Evolutionary conservation across 345 rosid species (phyloP), one percentile per base, ranked within the genome.

Genomic region (Eucalyptus sp.): DNA sequence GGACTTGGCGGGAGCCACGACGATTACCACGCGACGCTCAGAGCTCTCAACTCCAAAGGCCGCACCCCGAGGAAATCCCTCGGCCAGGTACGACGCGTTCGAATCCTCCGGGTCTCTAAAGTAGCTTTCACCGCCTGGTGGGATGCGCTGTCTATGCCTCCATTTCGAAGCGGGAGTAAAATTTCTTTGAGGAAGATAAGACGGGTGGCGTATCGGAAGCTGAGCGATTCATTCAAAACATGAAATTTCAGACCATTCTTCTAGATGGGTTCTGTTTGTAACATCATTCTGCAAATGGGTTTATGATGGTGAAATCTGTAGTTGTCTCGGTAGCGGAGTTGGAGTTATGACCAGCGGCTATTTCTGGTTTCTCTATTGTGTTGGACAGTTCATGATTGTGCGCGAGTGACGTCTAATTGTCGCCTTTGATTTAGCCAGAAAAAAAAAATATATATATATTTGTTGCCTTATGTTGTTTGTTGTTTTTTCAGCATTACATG

Each of bases 11-110:
- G 90, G 90, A 93, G 93, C 92, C 89, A 93, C 86, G 98, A 97
- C 89, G 99, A 97, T 89, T 96, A 96, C 93, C 95, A 95, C 93
- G 93, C 97, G 89, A 97, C 98, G 37, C 92, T 97, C 88, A 94
- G 90, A 88, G 96, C 97, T 48, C 99, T 97, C 92, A 96, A 96
- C 90, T 96, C 98, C 90, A 95, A 91, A 68, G 97, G 96, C 50
- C 98, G 97, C 7, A 92, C 93, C 49, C 99, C 98, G n/a, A 93
- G 97, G 49, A 97, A 96, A 93, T 96, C 99, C 71, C 97, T 96
- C 8, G 98, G 99, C 90, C 98, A 97, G 98, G 99, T 96, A 88
- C 51, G 22, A 6, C 62, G 18, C 41, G 86, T 43, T 29, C 43
- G 56, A 83, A 50, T 31, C 80, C 85, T 88, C 64, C 33, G 64